These are phyloP conservation scores for Fusarium sp. DNA, from an alignment of 2,329 filamentous ascomycete species.

Conservation along the genomic window DNA sequence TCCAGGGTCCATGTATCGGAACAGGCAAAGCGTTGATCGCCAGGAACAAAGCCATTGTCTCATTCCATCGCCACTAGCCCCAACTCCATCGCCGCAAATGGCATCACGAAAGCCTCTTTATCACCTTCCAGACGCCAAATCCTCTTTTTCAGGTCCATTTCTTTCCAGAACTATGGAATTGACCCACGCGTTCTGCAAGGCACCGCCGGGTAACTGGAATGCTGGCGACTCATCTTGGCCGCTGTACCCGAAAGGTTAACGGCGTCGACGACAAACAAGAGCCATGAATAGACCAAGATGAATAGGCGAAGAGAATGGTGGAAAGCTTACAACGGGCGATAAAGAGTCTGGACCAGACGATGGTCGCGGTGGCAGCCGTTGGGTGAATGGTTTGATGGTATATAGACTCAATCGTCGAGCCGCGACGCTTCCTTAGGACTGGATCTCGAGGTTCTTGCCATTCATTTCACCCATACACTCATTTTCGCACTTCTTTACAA, in stretches of 20 bases:
- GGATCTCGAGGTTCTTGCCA: neutral
- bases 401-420: constrained; percentile 5
- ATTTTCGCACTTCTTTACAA: constrained; percentile 22
- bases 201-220: constrained; percentile 18
- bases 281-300: neutral
- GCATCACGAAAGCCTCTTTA: constrained; percentile 10
- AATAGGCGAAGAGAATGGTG: neutral
- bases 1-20: constrained; percentile 1
- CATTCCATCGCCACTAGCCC: constrained; percentile 13
- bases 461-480: constrained; percentile 14
- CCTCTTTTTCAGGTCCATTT: accelerated
- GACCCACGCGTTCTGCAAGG: neutral
- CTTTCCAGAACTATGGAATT: neutral
- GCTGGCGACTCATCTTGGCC: constrained; percentile 2
- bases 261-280: neutral
- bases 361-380: neutral
- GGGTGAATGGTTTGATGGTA: neutral
- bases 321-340: neutral
- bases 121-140: neutral
- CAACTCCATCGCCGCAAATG: constrained; percentile 13
- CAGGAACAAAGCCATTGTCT: constrained; percentile 28
- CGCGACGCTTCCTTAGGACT: neutral
- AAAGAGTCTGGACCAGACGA: neutral
- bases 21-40: neutral
- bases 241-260: constrained; percentile 23